Evolutionary conservation across 805 yeast genomes (phyloP).

Genomic region (Grigorovia humatica): DNA sequence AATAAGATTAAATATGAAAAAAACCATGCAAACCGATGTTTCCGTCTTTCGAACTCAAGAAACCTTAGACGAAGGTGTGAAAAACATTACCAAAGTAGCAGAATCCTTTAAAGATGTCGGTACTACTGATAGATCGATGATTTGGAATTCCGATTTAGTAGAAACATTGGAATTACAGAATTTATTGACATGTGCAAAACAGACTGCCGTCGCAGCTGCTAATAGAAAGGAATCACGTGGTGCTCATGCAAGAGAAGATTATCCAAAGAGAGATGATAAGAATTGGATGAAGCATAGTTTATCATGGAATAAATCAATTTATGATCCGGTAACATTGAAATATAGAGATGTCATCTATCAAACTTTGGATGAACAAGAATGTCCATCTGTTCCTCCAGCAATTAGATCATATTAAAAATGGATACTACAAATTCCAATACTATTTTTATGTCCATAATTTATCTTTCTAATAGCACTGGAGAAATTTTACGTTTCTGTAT

Average conservation of each 20-base stretch:
- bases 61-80: constrained; percentile 85
- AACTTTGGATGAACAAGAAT: constrained; percentile 84
- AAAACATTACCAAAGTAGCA: constrained; percentile 66
- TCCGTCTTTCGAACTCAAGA: constrained; percentile 94
- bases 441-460: too few species aligned
- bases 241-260: constrained; percentile 98
- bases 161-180: constrained; percentile 95
- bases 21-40: constrained; percentile 91
- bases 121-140: constrained; percentile 93
- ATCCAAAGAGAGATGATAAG: constrained; percentile 88
- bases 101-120: constrained; percentile 62
- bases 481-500: too few species aligned
- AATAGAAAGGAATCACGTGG: constrained; percentile 97
- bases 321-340: constrained; percentile 60
- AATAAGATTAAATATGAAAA: constrained; percentile 88
- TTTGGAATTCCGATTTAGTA: constrained; percentile 95
- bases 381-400: constrained; percentile 95
- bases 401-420: constrained; percentile 61
- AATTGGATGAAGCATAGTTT: constrained; percentile 97
- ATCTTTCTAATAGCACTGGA: too few species aligned
- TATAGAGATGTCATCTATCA: constrained; percentile 78
- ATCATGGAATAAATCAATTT: constrained; percentile 74
- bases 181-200: constrained; percentile 92
- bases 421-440: too few species aligned
- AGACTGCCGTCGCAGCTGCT: constrained; percentile 89